A percentile compares a stretch with the other conserved stretches of the same genome.
These are phyloP conservation scores for Hanseniaspora taiwanica DNA, from an alignment of 805 yeast genomes.

Conservation along the genomic window DNA sequence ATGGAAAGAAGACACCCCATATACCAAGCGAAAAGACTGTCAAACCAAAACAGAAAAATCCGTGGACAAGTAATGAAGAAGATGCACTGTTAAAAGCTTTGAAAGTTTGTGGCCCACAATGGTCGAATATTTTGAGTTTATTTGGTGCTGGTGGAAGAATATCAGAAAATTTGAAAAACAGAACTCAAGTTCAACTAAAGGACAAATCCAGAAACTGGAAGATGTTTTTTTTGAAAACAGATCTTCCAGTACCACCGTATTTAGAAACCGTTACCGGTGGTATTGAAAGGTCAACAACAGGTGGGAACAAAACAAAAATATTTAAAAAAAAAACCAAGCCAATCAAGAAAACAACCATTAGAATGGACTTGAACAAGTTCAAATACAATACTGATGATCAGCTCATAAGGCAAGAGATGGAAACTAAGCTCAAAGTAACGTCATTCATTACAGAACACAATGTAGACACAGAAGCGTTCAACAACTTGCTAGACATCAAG, in stretches of 20 bases:
- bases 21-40: too few relatives aligned
- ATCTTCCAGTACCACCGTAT: conserved; percentile 67
- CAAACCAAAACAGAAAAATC: conserved; percentile 21
- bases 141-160: conserved; percentile 89
- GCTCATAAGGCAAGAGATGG: neutral
- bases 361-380: conserved; percentile 1
- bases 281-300: conserved; percentile 40
- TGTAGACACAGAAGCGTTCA: neutral
- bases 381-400: neutral
- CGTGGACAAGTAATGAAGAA: conserved; percentile 84
- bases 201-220: conserved; percentile 97
- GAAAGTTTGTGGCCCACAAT: conserved; percentile 73
- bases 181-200: conserved; percentile 85
- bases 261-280: conserved; percentile 82
- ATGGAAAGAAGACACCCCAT: neutral
- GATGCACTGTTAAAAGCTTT: conserved; percentile 70
- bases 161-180: conserved; percentile 69
- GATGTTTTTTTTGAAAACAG: conserved; percentile 65
- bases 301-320: conserved; percentile 18
- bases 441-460: neutral
- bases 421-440: neutral
- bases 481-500: neutral
- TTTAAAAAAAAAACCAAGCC: neutral
- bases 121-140: conserved; percentile 84
- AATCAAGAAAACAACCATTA: conserved; percentile 1